Evolutionary conservation across 768 basidiomycete species (phyloP).

Genomic region (Leccinellum rugosiceps): DNA sequence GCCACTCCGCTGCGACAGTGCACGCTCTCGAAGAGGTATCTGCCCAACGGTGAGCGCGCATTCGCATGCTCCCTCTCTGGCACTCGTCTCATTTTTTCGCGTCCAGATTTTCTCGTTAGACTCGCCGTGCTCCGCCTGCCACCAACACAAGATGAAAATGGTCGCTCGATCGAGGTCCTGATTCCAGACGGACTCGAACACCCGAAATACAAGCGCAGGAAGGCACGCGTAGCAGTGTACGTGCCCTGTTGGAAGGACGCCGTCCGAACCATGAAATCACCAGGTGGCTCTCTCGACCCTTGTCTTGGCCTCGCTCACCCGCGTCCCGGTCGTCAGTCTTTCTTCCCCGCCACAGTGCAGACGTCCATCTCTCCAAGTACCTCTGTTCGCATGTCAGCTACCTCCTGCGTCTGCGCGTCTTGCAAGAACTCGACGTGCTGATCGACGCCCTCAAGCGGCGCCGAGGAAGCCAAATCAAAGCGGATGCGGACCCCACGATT

Average conservation of each 20-base stretch:
- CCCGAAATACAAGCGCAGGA: slow-evolving; percentile 50
- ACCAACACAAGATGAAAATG: slow-evolving; percentile 19
- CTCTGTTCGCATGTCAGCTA: slow-evolving; percentile 58
- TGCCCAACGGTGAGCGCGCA: slow-evolving; percentile 53
- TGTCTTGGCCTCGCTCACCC: slow-evolving; percentile 4
- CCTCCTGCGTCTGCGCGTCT: slow-evolving; percentile 64
- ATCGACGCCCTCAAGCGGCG: slow-evolving; percentile 25
- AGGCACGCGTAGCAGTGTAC: slow-evolving; percentile 47
- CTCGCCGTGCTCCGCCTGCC: slow-evolving; percentile 49
- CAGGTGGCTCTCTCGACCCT: slow-evolving; percentile 29
- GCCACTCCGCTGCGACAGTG: slow-evolving; percentile 61
- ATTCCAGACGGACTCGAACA: slow-evolving; percentile 68
- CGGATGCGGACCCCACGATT: slow-evolving; percentile 34
- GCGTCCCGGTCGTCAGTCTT: slow-evolving; percentile 7
- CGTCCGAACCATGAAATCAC: slow-evolving; percentile 36
- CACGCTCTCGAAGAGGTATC: slow-evolving; percentile 41
- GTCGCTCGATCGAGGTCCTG: slow-evolving; percentile 29
- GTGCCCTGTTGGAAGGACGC: slow-evolving; percentile 58
- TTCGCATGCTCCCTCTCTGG: neutral
- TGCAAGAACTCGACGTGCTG: slow-evolving; percentile 72
- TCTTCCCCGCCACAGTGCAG: slow-evolving; percentile 27
- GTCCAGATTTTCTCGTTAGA: slow-evolving; percentile 64
- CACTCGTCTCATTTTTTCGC: slow-evolving; percentile 1
- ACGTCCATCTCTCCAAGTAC: slow-evolving; percentile 38
- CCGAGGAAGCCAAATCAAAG: neutral